These are phyloP conservation scores for Achaetomiella virescens DNA, from an alignment of 495 filamentous ascomycete genomes.

Conservation along the genomic window DNA sequence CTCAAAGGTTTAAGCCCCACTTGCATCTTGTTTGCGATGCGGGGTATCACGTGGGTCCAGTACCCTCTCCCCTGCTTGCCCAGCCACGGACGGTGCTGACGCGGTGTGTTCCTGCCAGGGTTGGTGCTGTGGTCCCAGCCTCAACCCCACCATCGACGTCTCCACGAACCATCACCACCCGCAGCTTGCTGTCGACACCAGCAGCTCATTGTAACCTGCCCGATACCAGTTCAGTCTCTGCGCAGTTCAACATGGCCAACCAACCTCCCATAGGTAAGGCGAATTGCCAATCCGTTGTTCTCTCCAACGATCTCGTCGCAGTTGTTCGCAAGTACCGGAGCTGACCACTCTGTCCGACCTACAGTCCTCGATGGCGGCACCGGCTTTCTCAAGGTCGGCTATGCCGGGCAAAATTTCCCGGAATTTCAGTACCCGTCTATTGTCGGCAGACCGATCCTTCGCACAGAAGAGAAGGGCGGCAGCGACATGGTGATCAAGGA, in stretches of 20 bases:
- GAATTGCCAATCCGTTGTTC: not conserved
- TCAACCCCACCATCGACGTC: conserved; percentile 26
- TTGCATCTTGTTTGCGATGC: conserved; percentile 14
- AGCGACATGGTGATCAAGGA: conserved; percentile 74
- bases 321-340: conserved; percentile 1
- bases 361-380: conserved; percentile 98
- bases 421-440: conserved; percentile 98
- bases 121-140: conserved; percentile 4
- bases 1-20: not conserved
- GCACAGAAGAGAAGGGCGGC: conserved; percentile 74
- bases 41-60: conserved; percentile 33
- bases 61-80: not conserved
- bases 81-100: conserved; percentile 22
- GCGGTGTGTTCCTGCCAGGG: conserved; percentile 1
- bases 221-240: not conserved
- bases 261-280: conserved; percentile 26
- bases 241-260: conserved; percentile 19
- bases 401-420: conserved; percentile 97
- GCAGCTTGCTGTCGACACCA: conserved; percentile 3
- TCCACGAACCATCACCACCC: conserved; percentile 13
- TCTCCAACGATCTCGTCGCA: not conserved
- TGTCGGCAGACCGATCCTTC: conserved; percentile 94
- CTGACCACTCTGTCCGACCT: not conserved
- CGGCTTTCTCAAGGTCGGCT: conserved; percentile 98
- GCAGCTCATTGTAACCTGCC: not conserved